Base-by-base conservation (phyloP, 2,329 filamentous ascomycete genomes). In the Pleomassaria siparia region DNA sequence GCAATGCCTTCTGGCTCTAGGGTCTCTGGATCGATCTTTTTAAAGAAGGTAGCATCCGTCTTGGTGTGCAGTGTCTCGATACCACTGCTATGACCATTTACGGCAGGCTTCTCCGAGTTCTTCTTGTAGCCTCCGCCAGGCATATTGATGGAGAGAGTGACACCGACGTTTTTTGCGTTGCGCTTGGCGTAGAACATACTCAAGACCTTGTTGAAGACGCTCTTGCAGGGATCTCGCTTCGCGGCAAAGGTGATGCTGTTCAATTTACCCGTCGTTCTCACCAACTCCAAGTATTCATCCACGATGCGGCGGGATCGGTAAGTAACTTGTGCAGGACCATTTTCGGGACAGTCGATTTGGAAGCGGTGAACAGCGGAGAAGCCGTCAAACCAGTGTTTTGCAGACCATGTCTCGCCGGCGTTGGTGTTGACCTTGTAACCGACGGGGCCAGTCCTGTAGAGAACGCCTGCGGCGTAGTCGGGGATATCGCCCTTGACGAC, bases 381-480 rank as follows among this genome's bases (percentile, higher is more conserved):
- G 5, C 87, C 87, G 63, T 94, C 89, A 56, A 94, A 94, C 89
- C 89, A 94, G 66, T 94, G 88, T 1, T 78, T 81, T 11, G 85
- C 76, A 25, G 77, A 74, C 59, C 85, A 84, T 0, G 76, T 80
- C 12, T 70, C 72, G n/a, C 83, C 82, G 3, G 76, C 75, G 2
- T 80, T 70, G 0, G 82, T 83, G n/a, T 84, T 75, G 2, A 90
- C 71, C 29, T 79, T 79, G 64, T 80, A 82, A 22, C 80, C 77
- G 1, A 88, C 87, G 0, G 88, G 87, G 0, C 89, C 89, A 0
- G 86, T 91, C 20, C 89, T 80, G 67, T 86, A 92, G 0, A 94
- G 76, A 1, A 80, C 76, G 1, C 89, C 89, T 2, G 86, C 83
- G 3, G 83, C 83, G 76, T 87, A 91, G 1, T 75, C 49, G 1